A percentile compares a stretch with the other conserved stretches of the same genome.
These are phyloP conservation scores for Fusarium nisikadoi DNA, from an alignment of 2,329 filamentous ascomycete genomes.

Conservation along the genomic window DNA sequence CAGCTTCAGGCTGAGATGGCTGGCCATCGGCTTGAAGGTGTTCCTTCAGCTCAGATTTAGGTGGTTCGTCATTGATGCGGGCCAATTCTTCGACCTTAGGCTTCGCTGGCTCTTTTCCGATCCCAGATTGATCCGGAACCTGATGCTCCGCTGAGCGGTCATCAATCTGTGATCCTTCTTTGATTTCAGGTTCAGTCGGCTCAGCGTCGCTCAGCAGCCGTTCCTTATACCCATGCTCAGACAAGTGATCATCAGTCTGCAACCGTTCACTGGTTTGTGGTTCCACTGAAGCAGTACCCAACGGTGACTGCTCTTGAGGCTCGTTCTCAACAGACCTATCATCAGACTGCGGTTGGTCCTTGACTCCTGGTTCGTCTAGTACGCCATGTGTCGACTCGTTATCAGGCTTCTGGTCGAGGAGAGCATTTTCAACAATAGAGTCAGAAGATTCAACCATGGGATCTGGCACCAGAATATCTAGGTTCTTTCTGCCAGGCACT, in stretches of 20 bases:
- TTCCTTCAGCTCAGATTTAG: background rate
- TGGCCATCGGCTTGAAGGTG: background rate
- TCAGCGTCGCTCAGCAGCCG: background rate
- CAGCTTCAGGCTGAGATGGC: background rate
- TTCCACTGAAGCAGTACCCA: background rate
- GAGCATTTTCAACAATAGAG: background rate
- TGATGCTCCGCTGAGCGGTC: background rate
- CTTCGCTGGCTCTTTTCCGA: background rate
- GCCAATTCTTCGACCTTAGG: background rate
- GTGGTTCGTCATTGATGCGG: background rate
- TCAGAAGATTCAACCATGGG: background rate
- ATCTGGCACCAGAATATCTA: background rate
- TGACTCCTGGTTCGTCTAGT: background rate
- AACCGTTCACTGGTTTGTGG: background rate
- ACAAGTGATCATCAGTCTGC: background rate
- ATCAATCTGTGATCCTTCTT: background rate
- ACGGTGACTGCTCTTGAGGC: background rate
- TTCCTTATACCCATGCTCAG: background rate
- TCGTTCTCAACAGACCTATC: background rate
- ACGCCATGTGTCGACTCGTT: background rate
- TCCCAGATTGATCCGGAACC: background rate
- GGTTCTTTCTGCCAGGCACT: background rate
- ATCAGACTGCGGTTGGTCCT: background rate
- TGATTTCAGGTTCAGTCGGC: background rate
- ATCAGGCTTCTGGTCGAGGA: background rate